Percentiles rank a stretch among this genome's conserved stretches.
Conservation (phyloP, 345 rosid species). For the Corchorus olitorius region DNA sequence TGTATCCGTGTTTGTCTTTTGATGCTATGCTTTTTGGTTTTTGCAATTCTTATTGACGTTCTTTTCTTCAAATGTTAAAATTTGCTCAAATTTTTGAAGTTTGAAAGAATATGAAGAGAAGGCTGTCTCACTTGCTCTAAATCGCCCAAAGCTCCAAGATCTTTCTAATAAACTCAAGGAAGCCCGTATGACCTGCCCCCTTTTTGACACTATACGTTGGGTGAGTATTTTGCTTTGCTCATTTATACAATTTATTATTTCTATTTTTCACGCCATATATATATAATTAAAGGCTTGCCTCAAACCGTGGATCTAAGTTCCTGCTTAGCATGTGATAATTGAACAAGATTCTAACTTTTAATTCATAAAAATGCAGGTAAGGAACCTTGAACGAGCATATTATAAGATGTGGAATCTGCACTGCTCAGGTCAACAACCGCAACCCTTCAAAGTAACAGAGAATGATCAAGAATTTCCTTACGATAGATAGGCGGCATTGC, state of each 20-base stretch:
- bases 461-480: constrained; percentile 69
- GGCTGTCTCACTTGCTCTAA: constrained; percentile 76
- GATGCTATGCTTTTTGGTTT: background rate
- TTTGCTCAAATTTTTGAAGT: constrained; percentile 32
- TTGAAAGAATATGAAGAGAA: constrained; percentile 90
- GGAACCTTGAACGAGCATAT: constrained; percentile 80
- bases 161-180: constrained; percentile 64
- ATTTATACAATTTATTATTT: background rate
- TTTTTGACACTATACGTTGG: constrained; percentile 95
- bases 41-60: background rate
- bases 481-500: constrained; percentile 37
- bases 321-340: background rate
- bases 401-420: constrained; percentile 90
- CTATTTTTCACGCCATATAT: background rate
- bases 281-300: background rate
- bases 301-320: background rate
- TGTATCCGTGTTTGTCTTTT: background rate
- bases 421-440: constrained; percentile 69
- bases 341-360: background rate
- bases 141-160: constrained; percentile 68
- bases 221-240: constrained; percentile 43
- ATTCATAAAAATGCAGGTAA: constrained; percentile 53
- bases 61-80: background rate
- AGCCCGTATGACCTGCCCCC: constrained; percentile 75
- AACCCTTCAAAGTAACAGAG: constrained; percentile 78